Base-by-base conservation (phyloP, 345 rosid species). In the Tarenaya hassleriana region DNA sequence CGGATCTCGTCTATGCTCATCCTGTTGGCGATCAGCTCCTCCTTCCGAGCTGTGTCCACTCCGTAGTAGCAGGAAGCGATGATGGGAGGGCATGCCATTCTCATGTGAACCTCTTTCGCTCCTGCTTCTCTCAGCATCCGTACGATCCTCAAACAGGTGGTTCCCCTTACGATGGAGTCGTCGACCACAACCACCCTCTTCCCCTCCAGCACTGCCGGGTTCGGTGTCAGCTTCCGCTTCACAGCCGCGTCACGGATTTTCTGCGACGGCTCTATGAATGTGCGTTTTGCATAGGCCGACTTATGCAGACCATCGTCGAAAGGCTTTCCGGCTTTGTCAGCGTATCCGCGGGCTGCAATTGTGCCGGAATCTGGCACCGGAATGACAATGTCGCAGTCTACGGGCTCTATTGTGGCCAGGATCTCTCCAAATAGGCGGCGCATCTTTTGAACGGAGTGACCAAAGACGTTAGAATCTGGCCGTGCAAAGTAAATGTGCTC, bases 341-440 rank as follows among this genome's bases (percentile, higher is more conserved):
- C 83, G 47, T 84, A 84, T 27, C 94, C 96, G 17, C 79, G 82
- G 10, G 96, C 94, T 18, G 96, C 88, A 45, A 84, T 90, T 7
- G 85, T 87, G 0, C 96, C 96, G 1, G 96, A 84, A 70, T 88
- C 94, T 0, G 96, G 88, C 27, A 88, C 94, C 0, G 94, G 85
- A 19, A 88, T 88, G 67, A 88, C 94, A 10, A 88, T 83, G 66
- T 88, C 94, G 39, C 90, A 88, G 7, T 81, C 88, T 1, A 65
- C 90, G 1, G 88, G 88, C 24, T 71, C 75, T 69, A 74, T 88
- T 0, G 82, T 65, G n/a, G 96, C 96, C 32, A 88, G 74, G 40
- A 88, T 80, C 68, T 82, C 86, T 4, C 96, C 94, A 29, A 76
- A 84, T 32, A 40, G 33, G 34, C 14, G 68, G 46, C 96, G 63